Percentiles rank a stretch among this genome's conserved stretches.
These are phyloP conservation scores for Cyphellophora attinorum DNA, from an alignment of 2,329 filamentous ascomycete species.

Conservation along the genomic window DNA sequence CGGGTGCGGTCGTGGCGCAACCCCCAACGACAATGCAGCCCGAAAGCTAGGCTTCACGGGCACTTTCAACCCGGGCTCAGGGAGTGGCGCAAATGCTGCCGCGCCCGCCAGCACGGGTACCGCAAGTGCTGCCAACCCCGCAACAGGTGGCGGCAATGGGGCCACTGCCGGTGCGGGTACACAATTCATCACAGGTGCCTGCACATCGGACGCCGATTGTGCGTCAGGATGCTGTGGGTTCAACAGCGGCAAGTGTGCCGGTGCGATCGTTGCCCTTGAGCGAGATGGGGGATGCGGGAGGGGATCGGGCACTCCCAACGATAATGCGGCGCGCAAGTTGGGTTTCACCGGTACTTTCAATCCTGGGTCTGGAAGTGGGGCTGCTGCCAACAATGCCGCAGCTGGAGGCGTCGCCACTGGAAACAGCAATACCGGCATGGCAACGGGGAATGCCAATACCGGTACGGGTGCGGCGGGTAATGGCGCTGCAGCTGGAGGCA, in stretches of 20 bases:
- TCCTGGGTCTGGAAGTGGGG: conserved; percentile 8
- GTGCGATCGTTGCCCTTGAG: conserved; percentile 15
- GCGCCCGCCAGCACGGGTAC: background rate
- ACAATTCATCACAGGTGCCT: conserved; percentile 23
- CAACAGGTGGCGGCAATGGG: too few relatives aligned
- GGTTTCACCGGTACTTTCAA: conserved; percentile 4
- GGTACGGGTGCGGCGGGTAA: background rate
- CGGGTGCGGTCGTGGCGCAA: conserved; percentile 20
- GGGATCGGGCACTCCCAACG: conserved; percentile 17
- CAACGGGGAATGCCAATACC: background rate
- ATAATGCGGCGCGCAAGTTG: conserved; percentile 16
- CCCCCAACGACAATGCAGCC: conserved; percentile 19
- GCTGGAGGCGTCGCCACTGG: background rate
- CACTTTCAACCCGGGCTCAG: background rate
- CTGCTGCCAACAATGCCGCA: conserved; percentile 12
- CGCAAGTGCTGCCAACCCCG: background rate
- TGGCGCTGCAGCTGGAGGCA: background rate
- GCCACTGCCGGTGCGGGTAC: conserved; percentile 15
- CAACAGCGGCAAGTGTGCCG: conserved; percentile 24
- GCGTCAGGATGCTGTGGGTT: conserved; percentile 28
- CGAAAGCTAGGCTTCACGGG: conserved; percentile 9
- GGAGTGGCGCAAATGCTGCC: background rate
- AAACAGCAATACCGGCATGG: background rate
- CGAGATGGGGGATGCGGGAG: conserved; percentile 21
- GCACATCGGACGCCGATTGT: conserved; percentile 19